These are phyloP conservation scores for Aspergillus quadricinctus DNA, from an alignment of 2,329 filamentous ascomycete genomes.

Conservation along the genomic window DNA sequence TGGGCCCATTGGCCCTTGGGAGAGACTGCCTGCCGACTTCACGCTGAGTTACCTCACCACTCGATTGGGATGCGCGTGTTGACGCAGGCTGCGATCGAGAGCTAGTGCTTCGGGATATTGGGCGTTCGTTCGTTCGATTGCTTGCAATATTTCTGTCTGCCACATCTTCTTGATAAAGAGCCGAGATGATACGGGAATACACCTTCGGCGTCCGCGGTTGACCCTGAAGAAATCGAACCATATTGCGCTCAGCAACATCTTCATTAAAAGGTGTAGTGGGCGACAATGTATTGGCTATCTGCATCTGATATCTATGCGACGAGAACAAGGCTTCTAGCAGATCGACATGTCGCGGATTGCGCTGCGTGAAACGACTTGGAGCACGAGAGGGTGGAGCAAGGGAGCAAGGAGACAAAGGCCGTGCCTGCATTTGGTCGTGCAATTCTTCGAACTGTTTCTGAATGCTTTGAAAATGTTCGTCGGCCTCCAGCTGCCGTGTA, in stretches of 20 bases:
- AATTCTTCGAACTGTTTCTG: conserved; percentile 38
- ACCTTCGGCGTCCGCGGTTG: conserved; percentile 21
- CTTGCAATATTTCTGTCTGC: conserved; percentile 37
- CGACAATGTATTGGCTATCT: conserved; percentile 21
- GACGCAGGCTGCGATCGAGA: conserved; percentile 9
- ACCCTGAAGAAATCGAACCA: conserved; percentile 29
- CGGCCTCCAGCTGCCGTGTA: conserved; percentile 21
- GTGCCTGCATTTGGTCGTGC: conserved; percentile 31
- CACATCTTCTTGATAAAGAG: conserved; percentile 40
- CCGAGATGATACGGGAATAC: conserved; percentile 31
- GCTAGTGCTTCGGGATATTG: conserved; percentile 18
- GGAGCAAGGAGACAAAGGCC: conserved; percentile 24
- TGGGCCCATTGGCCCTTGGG: background rate
- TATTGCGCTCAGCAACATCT: conserved; percentile 42
- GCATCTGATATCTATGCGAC: conserved; percentile 27
- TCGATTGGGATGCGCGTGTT: background rate
- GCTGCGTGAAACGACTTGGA: conserved; percentile 16
- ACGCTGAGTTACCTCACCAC: background rate
- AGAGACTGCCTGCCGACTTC: background rate
- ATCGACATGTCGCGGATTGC: conserved; percentile 35
- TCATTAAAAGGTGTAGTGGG: conserved; percentile 38
- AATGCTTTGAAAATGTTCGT: conserved; percentile 33
- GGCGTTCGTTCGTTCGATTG: conserved; percentile 17
- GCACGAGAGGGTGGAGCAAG: conserved; percentile 21
- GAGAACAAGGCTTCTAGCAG: conserved; percentile 37